These are phyloP conservation scores for Hypomyces rosellus DNA, from an alignment of 2,329 filamentous ascomycete genomes.

Conservation along the genomic window DNA sequence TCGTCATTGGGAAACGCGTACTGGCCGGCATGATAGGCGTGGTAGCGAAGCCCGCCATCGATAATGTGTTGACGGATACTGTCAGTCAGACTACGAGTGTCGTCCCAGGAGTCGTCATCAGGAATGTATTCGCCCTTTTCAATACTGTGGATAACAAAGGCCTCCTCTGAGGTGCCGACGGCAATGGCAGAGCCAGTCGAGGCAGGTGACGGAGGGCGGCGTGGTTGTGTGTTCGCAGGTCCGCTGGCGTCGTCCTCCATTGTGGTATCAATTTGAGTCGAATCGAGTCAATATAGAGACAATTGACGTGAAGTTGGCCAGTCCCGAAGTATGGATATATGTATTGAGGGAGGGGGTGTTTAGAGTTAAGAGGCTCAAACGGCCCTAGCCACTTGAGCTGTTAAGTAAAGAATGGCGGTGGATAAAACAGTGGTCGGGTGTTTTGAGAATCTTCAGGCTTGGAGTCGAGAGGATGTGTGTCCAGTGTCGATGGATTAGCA, in stretches of 20 bases:
- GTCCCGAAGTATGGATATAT: no score
- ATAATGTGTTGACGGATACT: constrained; percentile 38
- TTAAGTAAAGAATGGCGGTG: neutral
- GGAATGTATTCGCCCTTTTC: constrained; percentile 26
- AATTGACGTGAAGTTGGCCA: no score
- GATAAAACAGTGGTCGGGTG: neutral
- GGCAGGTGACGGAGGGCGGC: constrained; percentile 20
- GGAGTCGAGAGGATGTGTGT: neutral
- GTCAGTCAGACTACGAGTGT: constrained; percentile 35
- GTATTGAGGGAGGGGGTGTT: neutral
- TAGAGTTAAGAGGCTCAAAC: neutral
- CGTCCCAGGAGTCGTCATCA: constrained; percentile 20
- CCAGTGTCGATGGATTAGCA: neutral
- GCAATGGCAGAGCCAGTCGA: constrained; percentile 24
- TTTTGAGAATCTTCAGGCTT: neutral
- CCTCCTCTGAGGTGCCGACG: constrained; percentile 25
- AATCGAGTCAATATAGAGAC: neutral
- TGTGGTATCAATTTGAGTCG: neutral
- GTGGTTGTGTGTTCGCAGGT: neutral
- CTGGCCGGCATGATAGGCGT: constrained; percentile 35
- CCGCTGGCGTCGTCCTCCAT: constrained; percentile 7
- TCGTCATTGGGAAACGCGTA: constrained; percentile 40
- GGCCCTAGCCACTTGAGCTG: neutral
- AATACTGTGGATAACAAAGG: constrained; percentile 24
- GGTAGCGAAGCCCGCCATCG: constrained; percentile 34